Conservation (phyloP, 2,329 filamentous ascomycete genomes). For the Microdochium nivale region DNA sequence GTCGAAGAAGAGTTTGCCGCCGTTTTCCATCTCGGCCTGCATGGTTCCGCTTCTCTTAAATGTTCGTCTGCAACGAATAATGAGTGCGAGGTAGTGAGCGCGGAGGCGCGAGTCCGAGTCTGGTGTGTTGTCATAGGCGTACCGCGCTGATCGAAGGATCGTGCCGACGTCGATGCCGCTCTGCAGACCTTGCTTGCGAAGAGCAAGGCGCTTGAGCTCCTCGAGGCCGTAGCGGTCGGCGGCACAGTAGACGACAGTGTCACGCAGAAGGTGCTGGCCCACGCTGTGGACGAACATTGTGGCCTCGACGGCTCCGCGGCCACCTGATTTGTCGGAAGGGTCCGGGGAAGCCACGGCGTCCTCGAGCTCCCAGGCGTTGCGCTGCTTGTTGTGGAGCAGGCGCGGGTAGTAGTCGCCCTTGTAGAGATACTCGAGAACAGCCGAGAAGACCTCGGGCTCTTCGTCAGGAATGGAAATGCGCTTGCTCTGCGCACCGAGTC, state of each 20-base stretch:
- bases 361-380: slow-evolving; percentile 85
- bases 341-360: slow-evolving; percentile 37
- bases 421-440: slow-evolving; percentile 92
- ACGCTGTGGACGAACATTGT: slow-evolving; percentile 70
- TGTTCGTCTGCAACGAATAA: slow-evolving; percentile 93
- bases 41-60: slow-evolving; percentile 98
- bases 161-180: slow-evolving; percentile 85
- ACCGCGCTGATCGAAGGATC: slow-evolving; percentile 86
- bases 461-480: slow-evolving; percentile 65
- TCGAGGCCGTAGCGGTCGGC: slow-evolving; percentile 86
- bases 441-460: slow-evolving; percentile 89
- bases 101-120: slow-evolving; percentile 87
- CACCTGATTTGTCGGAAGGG: slow-evolving; percentile 26
- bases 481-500: slow-evolving; percentile 68
- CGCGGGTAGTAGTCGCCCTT: slow-evolving; percentile 93
- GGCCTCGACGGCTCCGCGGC: slow-evolving; percentile 50
- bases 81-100: slow-evolving; percentile 94
- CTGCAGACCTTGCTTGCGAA: slow-evolving; percentile 92
- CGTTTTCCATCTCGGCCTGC: slow-evolving; percentile 97
- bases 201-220: slow-evolving; percentile 81
- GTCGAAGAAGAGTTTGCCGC: slow-evolving; percentile 94
- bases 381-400: slow-evolving; percentile 77
- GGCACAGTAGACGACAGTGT: slow-evolving; percentile 91
- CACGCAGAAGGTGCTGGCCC: slow-evolving; percentile 71
- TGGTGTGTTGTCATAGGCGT: slow-evolving; percentile 91